phyloP scores from a whole-genome alignment of 2,329 filamentous ascomycete species.

The Biscogniauxia mediterranea region DNA sequence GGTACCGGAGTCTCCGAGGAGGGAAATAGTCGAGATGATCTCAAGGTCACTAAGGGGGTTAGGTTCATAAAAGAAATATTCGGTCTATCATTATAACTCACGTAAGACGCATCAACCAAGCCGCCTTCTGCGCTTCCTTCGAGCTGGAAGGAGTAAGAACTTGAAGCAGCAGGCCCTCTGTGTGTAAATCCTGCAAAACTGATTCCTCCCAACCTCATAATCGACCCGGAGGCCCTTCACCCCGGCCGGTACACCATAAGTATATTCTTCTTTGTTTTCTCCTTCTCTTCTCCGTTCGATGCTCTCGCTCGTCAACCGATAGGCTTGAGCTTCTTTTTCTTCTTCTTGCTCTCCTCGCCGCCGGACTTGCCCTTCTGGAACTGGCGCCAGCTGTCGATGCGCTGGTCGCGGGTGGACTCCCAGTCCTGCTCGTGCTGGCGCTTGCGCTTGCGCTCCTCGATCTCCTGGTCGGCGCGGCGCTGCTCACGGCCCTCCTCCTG shows the following conservation, averaged over 20 bases:
- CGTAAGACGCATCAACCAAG: constrained; percentile 14
- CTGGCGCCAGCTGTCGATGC: constrained; percentile 91
- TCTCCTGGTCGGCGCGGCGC: constrained; percentile 79
- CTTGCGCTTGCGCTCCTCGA: constrained; percentile 78
- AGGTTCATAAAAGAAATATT: constrained; percentile 30
- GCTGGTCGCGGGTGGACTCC: constrained; percentile 87
- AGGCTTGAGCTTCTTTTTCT: constrained; percentile 70
- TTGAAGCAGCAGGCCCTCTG: background rate
- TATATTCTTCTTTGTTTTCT: too few relatives aligned
- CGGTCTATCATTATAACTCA: constrained; percentile 37
- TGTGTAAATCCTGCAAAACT: background rate
- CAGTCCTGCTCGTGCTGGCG: constrained; percentile 91
- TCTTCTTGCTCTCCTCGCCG: constrained; percentile 51
- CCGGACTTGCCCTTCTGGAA: constrained; percentile 74
- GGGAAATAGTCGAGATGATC: background rate
- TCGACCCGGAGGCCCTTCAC: background rate
- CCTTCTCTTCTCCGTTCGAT: too few relatives aligned
- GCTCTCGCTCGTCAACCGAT: constrained; percentile 43
- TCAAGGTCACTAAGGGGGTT: constrained; percentile 33
- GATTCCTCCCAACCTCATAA: background rate
- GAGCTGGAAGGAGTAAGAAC: constrained; percentile 2
- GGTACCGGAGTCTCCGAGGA: constrained; percentile 2
- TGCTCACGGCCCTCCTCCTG: constrained; percentile 93
- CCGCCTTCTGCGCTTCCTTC: background rate
- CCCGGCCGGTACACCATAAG: too few relatives aligned